Conservation (phyloP, 1,139 yeast species). For the Pichia sp. region DNA sequence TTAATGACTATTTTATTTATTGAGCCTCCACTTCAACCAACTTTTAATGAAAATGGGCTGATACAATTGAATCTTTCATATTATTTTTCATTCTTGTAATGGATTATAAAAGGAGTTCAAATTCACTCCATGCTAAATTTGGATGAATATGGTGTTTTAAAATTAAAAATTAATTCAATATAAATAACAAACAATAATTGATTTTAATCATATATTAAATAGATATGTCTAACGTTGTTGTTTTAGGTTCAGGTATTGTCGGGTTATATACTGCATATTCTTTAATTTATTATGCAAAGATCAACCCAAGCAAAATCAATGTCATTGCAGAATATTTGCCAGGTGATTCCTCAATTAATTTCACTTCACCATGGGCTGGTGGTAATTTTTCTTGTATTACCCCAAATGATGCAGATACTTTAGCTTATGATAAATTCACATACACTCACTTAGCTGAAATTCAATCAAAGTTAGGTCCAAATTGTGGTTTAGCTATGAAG, state of each 20-base stretch:
- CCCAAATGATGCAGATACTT: constrained; percentile 46
- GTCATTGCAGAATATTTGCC: constrained; percentile 61
- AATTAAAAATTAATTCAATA: too few species aligned
- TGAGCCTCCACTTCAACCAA: not conserved
- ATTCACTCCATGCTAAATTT: not conserved
- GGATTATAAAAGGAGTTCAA: not conserved
- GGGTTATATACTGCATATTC: constrained; percentile 62
- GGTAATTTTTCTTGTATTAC: constrained; percentile 65
- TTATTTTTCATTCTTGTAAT: too few species aligned
- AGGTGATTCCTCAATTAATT: constrained; percentile 64
- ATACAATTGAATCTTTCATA: not conserved
- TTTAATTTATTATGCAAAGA: constrained; percentile 38
- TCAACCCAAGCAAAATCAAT: constrained; percentile 41
- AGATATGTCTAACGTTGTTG: constrained; percentile 19
- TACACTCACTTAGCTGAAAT: constrained; percentile 42
- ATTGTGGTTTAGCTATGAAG: constrained; percentile 49
- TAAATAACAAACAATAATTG: too few species aligned
- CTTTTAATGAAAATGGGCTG: not conserved
- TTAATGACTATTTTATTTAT: not conserved
- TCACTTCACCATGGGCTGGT: constrained; percentile 80
- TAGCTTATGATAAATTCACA: constrained; percentile 49
- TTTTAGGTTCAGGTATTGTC: constrained; percentile 49
- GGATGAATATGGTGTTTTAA: too few species aligned
- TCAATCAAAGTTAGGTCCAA: constrained; percentile 39
- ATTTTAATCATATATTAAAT: too few species aligned